Evolutionary conservation across 805 yeast species (phyloP).

Genomic region (Sugiyamaella mastotermitis): DNA sequence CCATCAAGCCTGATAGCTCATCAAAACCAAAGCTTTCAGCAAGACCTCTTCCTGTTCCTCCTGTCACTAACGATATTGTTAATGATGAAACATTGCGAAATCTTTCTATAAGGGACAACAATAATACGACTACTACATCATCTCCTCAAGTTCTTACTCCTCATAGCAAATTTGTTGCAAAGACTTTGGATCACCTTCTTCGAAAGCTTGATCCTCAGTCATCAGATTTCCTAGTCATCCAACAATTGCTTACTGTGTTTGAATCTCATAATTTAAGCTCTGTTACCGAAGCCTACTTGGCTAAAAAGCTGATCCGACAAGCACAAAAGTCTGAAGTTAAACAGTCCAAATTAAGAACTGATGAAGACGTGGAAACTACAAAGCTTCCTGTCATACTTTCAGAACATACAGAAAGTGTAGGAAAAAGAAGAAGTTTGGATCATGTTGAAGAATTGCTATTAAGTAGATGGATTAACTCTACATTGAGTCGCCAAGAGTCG

Average conservation of each 20-base stretch:
- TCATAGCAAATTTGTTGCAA: slow-evolving; percentile 2
- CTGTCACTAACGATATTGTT: no score
- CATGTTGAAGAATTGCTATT: slow-evolving; percentile 40
- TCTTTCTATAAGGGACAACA: no score
- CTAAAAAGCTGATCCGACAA: slow-evolving; percentile 15
- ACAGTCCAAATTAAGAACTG: no score
- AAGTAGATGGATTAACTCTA: slow-evolving; percentile 42
- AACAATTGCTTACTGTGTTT: slow-evolving; percentile 4
- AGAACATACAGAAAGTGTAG: no score
- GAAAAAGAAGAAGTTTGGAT: slow-evolving; percentile 21
- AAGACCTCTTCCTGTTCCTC: no score
- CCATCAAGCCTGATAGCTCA: slow-evolving; percentile 24
- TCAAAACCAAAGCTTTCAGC: not conserved
- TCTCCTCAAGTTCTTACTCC: not conserved
- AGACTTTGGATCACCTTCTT: slow-evolving; percentile 11
- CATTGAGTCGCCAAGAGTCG: no score
- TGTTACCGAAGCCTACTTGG: slow-evolving; percentile 16
- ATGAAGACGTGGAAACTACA: not conserved
- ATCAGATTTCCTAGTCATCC: slow-evolving; percentile 2
- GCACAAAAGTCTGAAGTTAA: no score
- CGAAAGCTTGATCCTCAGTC: slow-evolving; percentile 9
- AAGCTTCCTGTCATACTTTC: not conserved
- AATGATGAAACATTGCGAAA: no score
- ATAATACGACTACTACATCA: no score
- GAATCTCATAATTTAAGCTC: slow-evolving; percentile 7